These are phyloP conservation scores for Viola pubescens DNA, from an alignment of 441 rosid genomes.

Conservation along the genomic window DNA sequence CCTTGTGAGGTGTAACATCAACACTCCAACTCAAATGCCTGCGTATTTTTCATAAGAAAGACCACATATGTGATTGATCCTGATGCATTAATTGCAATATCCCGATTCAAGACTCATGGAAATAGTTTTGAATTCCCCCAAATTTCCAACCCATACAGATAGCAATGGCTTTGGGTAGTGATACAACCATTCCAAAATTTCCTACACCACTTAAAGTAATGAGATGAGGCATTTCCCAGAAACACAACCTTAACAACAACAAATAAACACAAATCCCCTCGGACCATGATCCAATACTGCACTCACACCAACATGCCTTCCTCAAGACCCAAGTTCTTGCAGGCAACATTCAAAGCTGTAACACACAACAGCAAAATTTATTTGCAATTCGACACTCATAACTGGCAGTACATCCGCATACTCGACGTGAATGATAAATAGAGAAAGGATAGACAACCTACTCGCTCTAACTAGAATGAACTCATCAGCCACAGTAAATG, in stretches of 20 bases:
- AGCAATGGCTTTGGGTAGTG: constrained; percentile 18
- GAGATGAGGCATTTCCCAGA: constrained; percentile 26
- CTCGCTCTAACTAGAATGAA: no score
- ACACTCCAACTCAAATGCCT: no score
- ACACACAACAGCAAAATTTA: constrained; percentile 57
- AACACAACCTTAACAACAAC: constrained; percentile 18
- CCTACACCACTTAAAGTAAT: constrained; percentile 23
- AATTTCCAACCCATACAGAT: constrained; percentile 18
- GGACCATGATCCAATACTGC: constrained; percentile 35
- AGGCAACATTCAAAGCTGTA: constrained; percentile 58
- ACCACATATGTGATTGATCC: no score
- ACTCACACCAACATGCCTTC: constrained; percentile 49
- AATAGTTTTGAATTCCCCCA: constrained; percentile 2
- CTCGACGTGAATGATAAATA: constrained; percentile 8
- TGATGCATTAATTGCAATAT: no score
- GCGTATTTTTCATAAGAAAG: no score
- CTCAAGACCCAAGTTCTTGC: constrained; percentile 62
- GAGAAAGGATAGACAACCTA: no score
- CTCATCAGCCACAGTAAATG: no score
- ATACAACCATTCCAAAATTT: constrained; percentile 21
- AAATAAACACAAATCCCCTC: constrained; percentile 23
- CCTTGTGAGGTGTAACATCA: constrained; percentile 9
- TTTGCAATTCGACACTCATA: constrained; percentile 35
- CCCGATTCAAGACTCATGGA: no score
- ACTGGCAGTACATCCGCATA: constrained; percentile 33